Evolutionary conservation across 331 rosid genomes (phyloP).

Genomic region (Ulmus americana): DNA sequence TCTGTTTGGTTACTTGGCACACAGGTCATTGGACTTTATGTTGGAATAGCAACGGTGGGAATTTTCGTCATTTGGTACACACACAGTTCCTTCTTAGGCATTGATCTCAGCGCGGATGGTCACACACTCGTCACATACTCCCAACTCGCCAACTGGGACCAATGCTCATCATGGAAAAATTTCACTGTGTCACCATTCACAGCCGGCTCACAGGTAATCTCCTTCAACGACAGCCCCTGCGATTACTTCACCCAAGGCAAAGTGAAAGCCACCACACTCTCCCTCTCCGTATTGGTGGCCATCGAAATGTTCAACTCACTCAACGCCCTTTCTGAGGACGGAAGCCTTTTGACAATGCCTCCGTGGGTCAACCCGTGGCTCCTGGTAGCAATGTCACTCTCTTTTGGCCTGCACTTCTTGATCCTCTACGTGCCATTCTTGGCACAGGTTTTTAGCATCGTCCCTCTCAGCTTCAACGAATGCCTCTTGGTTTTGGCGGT

Average conservation of each 20-base stretch:
- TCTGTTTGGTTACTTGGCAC: slow-evolving; percentile 42
- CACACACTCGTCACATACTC: slow-evolving; percentile 75
- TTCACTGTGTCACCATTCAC: slow-evolving; percentile 84
- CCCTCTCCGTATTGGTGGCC: slow-evolving; percentile 77
- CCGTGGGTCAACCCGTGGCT: slow-evolving; percentile 95
- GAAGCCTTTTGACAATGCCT: slow-evolving; percentile 79
- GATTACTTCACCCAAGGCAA: slow-evolving; percentile 65
- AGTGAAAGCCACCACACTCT: slow-evolving; percentile 65
- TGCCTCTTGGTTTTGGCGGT: slow-evolving; percentile 68
- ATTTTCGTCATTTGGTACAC: slow-evolving; percentile 82
- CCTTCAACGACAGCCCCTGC: slow-evolving; percentile 50
- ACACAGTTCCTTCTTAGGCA: slow-evolving; percentile 70
- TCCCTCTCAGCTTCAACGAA: slow-evolving; percentile 70
- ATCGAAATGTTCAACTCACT: slow-evolving; percentile 86
- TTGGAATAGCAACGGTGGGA: slow-evolving; percentile 87
- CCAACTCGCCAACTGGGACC: slow-evolving; percentile 84
- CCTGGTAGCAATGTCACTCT: slow-evolving; percentile 77
- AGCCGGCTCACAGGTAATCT: slow-evolving; percentile 48
- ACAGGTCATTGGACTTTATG: slow-evolving; percentile 82
- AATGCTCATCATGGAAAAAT: slow-evolving; percentile 66
- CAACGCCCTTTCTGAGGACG: slow-evolving; percentile 75
- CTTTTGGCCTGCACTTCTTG: slow-evolving; percentile 74
- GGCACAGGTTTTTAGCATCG: slow-evolving; percentile 60
- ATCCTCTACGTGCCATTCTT: slow-evolving; percentile 77
- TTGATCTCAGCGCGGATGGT: slow-evolving; percentile 69